phyloP scores from a whole-genome alignment of 78 protist species.

The Emiliania huxleyi region DNA sequence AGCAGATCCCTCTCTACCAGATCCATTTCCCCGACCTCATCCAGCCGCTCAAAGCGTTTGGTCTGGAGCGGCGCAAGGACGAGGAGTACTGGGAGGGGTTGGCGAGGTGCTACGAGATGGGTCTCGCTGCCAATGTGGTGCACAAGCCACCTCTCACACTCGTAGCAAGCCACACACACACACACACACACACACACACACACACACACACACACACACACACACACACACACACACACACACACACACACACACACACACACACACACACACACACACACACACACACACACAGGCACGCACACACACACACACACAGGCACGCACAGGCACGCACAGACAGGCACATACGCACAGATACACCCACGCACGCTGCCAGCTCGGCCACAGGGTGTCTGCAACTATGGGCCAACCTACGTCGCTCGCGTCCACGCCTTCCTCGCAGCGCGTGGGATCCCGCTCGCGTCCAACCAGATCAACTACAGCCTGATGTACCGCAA shows the following conservation, averaged over 20 bases:
- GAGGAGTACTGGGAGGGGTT: conserved; percentile 15
- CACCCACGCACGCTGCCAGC: too few relatives aligned
- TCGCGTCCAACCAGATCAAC: background rate
- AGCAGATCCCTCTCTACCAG: background rate
- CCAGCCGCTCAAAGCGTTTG: background rate
- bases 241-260: too few relatives aligned
- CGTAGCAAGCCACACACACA: too few relatives aligned
- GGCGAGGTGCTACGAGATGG: background rate
- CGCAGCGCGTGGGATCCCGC: background rate
- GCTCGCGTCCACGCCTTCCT: background rate
- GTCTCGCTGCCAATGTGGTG: background rate
- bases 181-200: too few relatives aligned
- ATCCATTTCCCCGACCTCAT: background rate
- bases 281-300: too few relatives aligned
- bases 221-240: too few relatives aligned
- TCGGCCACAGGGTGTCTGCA: background rate
- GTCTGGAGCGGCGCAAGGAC: background rate
- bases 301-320: too few relatives aligned
- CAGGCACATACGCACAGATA: too few relatives aligned
- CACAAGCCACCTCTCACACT: too few relatives aligned
- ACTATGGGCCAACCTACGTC: background rate
- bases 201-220: too few relatives aligned
- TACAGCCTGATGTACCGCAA: background rate
- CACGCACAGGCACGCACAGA: too few relatives aligned
- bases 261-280: too few relatives aligned